phyloP scores from a whole-genome alignment of 371 early-diverging fungal genomes.

The Parasitella parasitica region DNA sequence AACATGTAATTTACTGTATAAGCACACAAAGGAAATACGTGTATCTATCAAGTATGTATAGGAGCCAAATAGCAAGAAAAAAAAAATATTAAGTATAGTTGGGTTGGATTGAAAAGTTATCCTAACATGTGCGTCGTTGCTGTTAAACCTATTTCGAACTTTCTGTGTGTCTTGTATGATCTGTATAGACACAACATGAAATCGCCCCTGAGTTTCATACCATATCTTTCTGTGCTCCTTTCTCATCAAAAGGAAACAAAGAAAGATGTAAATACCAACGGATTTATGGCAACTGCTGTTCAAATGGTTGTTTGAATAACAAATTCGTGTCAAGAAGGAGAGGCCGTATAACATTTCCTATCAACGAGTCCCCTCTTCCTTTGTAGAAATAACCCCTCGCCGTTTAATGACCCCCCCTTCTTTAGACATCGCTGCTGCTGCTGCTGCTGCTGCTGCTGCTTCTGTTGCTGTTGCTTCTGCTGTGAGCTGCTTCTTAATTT shows the following conservation, averaged over 20 bases:
- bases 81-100: background rate
- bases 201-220: background rate
- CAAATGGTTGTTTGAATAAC: background rate
- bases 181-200: background rate
- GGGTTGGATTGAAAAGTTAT: constrained; percentile 21
- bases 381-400: background rate
- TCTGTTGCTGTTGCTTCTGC: background rate
- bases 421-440: background rate
- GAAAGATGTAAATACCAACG: too few relatives aligned
- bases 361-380: background rate
- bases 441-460: background rate
- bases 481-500: background rate
- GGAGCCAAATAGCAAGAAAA: background rate
- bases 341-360: background rate
- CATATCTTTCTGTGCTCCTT: background rate
- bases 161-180: background rate
- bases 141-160: background rate
- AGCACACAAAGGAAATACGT: too few relatives aligned
- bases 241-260: background rate
- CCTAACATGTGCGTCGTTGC: constrained; percentile 10
- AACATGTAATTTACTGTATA: too few relatives aligned
- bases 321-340: background rate
- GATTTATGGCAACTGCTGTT: too few relatives aligned
- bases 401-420: background rate
- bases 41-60: background rate